Percentiles rank a stretch among this genome's conserved stretches.
phyloP scores from a whole-genome alignment of 192 early-diverging fungal genomes.

The Linnemannia zychae region DNA sequence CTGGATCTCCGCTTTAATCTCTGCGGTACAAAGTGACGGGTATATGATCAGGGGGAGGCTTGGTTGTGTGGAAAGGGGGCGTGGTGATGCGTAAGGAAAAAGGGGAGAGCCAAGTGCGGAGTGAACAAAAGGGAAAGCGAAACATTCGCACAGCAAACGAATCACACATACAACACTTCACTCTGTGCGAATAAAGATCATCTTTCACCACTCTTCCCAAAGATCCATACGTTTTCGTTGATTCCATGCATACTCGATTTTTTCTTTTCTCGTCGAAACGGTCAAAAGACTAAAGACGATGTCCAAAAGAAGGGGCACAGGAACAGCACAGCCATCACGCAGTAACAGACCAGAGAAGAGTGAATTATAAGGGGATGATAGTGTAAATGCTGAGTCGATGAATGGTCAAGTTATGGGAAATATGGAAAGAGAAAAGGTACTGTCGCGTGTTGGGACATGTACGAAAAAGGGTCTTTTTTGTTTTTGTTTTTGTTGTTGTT shows the following conservation, averaged over 20 bases:
- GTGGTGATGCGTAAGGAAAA: neutral
- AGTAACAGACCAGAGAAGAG: neutral
- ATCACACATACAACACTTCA: no score
- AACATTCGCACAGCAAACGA: no score
- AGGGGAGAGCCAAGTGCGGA: neutral
- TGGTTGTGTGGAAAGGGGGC: neutral
- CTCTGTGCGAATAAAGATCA: no score
- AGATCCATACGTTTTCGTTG: no score
- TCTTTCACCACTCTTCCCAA: no score
- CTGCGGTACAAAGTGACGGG: neutral
- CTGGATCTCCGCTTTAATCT: slow-evolving; percentile 2
- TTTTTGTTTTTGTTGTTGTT: neutral
- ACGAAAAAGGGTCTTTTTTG: neutral
- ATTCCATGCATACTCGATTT: no score
- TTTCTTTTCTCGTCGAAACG: no score
- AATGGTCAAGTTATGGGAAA: neutral
- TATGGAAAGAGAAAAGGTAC: neutral
- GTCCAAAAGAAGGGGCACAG: no score
- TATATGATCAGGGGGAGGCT: neutral
- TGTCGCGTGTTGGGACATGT: neutral
- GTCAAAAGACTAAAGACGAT: no score
- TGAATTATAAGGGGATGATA: neutral
- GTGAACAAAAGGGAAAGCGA: neutral
- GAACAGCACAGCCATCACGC: no score
- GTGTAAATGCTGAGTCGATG: neutral